Base-by-base conservation (phyloP, 805 yeast species). In the Hanseniaspora pseudoguilliermondii region DNA sequence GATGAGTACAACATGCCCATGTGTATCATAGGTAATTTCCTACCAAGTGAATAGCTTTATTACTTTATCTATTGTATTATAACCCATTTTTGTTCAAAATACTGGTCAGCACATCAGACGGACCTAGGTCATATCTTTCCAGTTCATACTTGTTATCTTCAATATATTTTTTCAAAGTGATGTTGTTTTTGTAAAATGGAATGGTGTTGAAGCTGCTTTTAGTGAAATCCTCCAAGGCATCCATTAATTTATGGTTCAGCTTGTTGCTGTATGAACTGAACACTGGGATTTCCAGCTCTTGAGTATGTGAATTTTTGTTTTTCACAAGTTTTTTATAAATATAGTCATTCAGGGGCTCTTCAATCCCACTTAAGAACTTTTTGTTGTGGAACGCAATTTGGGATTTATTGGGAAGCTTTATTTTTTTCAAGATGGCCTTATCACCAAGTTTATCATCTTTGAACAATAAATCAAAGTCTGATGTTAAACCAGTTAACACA, bases 1-100 rank as follows among this genome's bases (percentile, higher is more conserved):
- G 97, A 91, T 66, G 71, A 95, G 58, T 91, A 91, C 67, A 91
- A 91, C 64, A 91, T 91, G 57, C 97, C 97, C 21, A 86, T 95
- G 67, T 89, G 96, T 69, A 91, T 90, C 44, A 95, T 91, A 16
- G 97, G 97, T 2, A 90, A 91, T 65, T 90, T 90, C 66, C 88
- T 90, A 54, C 97, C 97, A 7, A 82, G 86, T 36, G 59, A 65
- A 36, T 62, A 51, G 20, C 29, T 15, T 3, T 8, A 6, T 18
- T 7, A n/a, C 36, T 41, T 21, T 32, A 11, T 10, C 2, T 32
- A 2, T 11, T 32, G 13, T 11, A 4, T 32, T 49, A 27, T 20
- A 44, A n/a, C 8, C 43, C 55, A 21, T 55, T 49, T 46, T 55
- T 49, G n/a, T 49, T 36, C 34, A 55, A 16, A 7, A 55, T 46